Percentiles rank a stretch among this genome's conserved stretches.
phyloP scores from a whole-genome alignment of 352 stramenopile genomes.

The Elongisporangium anandrum region DNA sequence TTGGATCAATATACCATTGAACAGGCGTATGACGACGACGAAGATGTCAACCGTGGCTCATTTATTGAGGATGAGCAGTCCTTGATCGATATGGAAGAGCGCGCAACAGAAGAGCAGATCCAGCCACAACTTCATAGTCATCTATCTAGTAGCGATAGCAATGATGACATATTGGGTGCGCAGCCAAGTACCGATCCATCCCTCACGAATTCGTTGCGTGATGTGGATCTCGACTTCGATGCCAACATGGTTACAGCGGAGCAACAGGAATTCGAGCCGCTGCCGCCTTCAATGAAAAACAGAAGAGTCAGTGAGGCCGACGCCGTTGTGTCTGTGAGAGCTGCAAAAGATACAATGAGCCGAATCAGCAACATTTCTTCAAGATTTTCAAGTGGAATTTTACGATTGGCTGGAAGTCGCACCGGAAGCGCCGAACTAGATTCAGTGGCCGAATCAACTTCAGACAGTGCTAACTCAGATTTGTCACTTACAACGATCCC shows the following conservation, averaged over 20 bases:
- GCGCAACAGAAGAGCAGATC: not conserved
- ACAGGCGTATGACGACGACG: constrained; percentile 37
- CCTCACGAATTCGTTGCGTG: constrained; percentile 7
- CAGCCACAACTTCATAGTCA: constrained; percentile 3
- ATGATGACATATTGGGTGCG: constrained; percentile 25
- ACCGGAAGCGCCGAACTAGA: constrained; percentile 7
- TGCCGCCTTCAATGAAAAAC: constrained; percentile 3
- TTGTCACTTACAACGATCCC: constrained; percentile 5
- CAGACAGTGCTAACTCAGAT: not conserved
- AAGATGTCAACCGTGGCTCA: constrained; percentile 14
- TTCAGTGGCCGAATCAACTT: not conserved
- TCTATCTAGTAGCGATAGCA: constrained; percentile 17
- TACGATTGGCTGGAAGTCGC: constrained; percentile 33
- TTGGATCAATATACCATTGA: constrained; percentile 7
- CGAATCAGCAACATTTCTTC: constrained; percentile 72
- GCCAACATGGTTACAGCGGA: constrained; percentile 16
- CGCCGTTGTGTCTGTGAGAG: constrained; percentile 40
- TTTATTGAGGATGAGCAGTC: not conserved
- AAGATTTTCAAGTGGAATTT: constrained; percentile 65
- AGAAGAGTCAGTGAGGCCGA: constrained; percentile 12
- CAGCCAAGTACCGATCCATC: constrained; percentile 11
- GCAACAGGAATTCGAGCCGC: constrained; percentile 7
- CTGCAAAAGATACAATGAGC: constrained; percentile 41
- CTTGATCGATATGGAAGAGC: not conserved
- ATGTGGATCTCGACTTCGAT: constrained; percentile 15